These are phyloP conservation scores for Fusarium sp. DNA, from an alignment of 2,329 filamentous ascomycete species.

Conservation along the genomic window DNA sequence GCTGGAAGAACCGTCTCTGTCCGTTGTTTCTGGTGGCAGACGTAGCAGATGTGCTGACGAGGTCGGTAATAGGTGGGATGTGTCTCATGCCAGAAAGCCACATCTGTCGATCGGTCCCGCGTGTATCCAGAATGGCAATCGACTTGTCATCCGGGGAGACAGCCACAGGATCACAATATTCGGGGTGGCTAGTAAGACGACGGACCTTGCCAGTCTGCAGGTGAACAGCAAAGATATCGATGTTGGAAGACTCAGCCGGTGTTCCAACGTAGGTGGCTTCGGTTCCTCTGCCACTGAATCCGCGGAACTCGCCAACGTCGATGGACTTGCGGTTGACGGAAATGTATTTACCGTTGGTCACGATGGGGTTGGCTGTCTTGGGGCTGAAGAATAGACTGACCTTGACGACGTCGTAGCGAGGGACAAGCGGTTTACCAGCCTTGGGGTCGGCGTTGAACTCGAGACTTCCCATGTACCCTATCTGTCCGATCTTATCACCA, in stretches of 20 bases:
- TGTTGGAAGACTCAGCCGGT: conserved; percentile 56
- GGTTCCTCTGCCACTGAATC: conserved; percentile 55
- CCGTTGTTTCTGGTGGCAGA: conserved; percentile 60
- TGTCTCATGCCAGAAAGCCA: conserved; percentile 54
- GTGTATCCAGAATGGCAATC: conserved; percentile 57
- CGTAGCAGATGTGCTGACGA: conserved; percentile 47
- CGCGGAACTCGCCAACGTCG: conserved; percentile 56
- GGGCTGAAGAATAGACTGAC: conserved; percentile 51
- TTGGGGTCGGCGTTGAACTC: conserved; percentile 53
- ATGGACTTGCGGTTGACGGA: conserved; percentile 1
- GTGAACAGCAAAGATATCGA: conserved; percentile 57
- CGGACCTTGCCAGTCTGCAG: conserved; percentile 54
- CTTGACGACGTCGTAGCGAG: conserved; percentile 55
- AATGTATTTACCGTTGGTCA: neutral
- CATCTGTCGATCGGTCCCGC: conserved; percentile 55
- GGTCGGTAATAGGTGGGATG: conserved; percentile 55
- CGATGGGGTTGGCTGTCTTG: neutral
- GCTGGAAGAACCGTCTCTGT: conserved; percentile 57
- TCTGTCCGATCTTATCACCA: conserved; percentile 28
- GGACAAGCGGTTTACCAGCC: conserved; percentile 44
- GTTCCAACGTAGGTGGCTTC: conserved; percentile 56
- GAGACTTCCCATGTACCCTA: conserved; percentile 53
- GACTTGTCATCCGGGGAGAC: conserved; percentile 57
- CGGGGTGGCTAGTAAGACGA: conserved; percentile 56
- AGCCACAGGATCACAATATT: conserved; percentile 56